A percentile compares a stretch with the other conserved stretches of the same genome.
Conservation (phyloP, 2,329 filamentous ascomycete species). For the Passalora sequoiae region DNA sequence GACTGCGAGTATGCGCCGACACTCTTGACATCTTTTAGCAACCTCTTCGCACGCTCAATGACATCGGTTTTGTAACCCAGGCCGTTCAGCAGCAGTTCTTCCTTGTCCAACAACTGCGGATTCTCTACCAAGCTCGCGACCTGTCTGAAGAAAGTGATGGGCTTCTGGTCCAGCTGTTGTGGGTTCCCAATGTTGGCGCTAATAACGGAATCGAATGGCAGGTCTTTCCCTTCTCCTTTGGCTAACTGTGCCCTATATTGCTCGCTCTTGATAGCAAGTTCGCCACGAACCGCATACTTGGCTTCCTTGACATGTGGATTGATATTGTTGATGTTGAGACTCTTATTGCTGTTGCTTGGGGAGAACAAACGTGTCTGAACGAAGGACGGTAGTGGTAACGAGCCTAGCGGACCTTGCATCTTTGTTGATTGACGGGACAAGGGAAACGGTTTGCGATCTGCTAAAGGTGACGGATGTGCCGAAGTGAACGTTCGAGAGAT, state of each 20-base stretch:
- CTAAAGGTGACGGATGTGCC: too few relatives aligned
- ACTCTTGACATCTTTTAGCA: constrained; percentile 78
- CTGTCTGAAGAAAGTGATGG: constrained; percentile 98
- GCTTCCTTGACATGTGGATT: constrained; percentile 82
- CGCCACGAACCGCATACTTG: constrained; percentile 93
- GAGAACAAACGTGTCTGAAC: constrained; percentile 23
- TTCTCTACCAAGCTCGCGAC: constrained; percentile 91
- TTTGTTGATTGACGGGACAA: too few relatives aligned
- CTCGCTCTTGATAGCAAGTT: constrained; percentile 90
- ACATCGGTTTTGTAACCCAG: constrained; percentile 90
- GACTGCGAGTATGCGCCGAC: constrained; percentile 97
- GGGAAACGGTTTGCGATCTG: too few relatives aligned
- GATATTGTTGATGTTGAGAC: constrained; percentile 75
- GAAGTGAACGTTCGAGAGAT: too few relatives aligned
- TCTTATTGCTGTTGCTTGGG: constrained; percentile 13
- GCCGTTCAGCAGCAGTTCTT: constrained; percentile 66
- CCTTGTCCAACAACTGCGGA: constrained; percentile 74
- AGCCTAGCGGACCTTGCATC: constrained; percentile 10
- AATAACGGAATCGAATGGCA: constrained; percentile 88
- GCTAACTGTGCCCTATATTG: constrained; percentile 71
- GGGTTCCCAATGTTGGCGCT: constrained; percentile 99
- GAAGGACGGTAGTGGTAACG: constrained; percentile 22
- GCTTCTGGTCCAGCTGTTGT: constrained; percentile 97
- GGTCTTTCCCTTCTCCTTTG: constrained; percentile 52
- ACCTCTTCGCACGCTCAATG: constrained; percentile 71